phyloP scores from a whole-genome alignment of 2,329 filamentous ascomycete species.

The Mycosphaerella arachidis region DNA sequence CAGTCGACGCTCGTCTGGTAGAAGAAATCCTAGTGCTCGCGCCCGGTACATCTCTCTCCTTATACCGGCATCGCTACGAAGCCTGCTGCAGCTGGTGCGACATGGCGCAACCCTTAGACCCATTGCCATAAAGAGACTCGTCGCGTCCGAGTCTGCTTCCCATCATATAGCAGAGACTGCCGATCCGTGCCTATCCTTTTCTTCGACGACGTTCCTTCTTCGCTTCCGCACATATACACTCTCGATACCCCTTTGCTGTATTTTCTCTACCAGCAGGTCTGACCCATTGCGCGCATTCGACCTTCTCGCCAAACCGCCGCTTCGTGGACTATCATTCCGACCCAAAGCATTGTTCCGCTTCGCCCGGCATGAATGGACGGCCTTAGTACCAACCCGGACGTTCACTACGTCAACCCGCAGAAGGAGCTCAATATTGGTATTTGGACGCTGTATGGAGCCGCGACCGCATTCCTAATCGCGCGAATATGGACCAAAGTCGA shows the following conservation, averaged over 20 bases:
- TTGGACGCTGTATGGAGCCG: slow-evolving; percentile 38
- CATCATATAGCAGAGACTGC: not conserved
- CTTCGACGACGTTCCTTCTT: not conserved
- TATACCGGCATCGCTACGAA: not conserved
- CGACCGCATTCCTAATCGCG: slow-evolving; percentile 34
- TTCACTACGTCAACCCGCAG: slow-evolving; percentile 34
- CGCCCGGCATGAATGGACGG: slow-evolving; percentile 17
- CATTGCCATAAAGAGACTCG: slow-evolving; percentile 2
- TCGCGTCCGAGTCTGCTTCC: slow-evolving; percentile 4
- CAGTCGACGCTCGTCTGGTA: not conserved
- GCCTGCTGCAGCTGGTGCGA: slow-evolving; percentile 7
- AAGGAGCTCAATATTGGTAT: slow-evolving; percentile 36
- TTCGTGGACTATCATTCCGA: not conserved
- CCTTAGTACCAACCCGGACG: slow-evolving; percentile 11
- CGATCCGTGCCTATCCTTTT: not conserved
- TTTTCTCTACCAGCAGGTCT: not conserved
- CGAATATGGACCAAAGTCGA: slow-evolving; percentile 37
- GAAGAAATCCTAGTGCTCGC: not conserved
- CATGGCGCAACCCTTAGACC: slow-evolving; percentile 1
- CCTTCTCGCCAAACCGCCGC: not conserved
- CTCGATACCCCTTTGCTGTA: not conserved
- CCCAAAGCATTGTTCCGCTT: not conserved
- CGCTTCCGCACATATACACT: not conserved
- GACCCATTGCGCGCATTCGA: not conserved
- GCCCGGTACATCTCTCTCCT: not conserved